Percentiles rank a stretch among this genome's conserved stretches.
Evolutionary conservation across 2,329 filamentous ascomycete species (phyloP).

Genomic region (Hypomyces rosellus): DNA sequence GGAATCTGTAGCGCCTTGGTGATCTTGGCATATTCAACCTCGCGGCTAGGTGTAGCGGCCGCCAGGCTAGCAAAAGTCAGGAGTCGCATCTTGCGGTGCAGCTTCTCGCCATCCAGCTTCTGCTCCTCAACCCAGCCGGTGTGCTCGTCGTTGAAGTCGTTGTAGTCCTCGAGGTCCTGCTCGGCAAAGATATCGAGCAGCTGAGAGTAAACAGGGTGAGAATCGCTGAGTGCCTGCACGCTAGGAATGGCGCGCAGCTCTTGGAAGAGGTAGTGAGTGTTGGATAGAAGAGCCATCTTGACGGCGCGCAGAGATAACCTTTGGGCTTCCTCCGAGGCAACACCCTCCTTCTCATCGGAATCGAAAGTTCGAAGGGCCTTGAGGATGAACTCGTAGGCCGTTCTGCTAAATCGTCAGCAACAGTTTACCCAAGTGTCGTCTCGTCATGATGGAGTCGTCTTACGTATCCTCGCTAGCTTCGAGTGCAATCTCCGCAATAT

Average conservation of each 20-base stretch:
- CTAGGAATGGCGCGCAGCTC: conserved; percentile 76
- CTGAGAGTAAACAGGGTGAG: conserved; percentile 79
- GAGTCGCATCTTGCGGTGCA: conserved; percentile 93
- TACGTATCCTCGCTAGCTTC: conserved; percentile 72
- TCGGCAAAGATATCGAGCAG: conserved; percentile 93
- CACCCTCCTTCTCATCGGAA: conserved; percentile 46
- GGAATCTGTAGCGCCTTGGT: conserved; percentile 79
- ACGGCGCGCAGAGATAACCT: conserved; percentile 52
- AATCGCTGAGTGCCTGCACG: conserved; percentile 80
- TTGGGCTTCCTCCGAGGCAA: conserved; percentile 54
- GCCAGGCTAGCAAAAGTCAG: conserved; percentile 88
- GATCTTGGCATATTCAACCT: conserved; percentile 83
- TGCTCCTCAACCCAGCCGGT: conserved; percentile 76
- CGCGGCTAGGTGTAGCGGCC: conserved; percentile 73
- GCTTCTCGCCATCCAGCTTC: conserved; percentile 62
- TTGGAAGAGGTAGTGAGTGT: conserved; percentile 62
- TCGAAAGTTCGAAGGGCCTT: conserved; percentile 58
- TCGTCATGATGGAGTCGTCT: conserved; percentile 28
- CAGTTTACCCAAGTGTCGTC: neutral
- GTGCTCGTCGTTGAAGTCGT: conserved; percentile 91
- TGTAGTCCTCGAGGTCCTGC: conserved; percentile 90
- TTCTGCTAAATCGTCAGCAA: conserved; percentile 27
- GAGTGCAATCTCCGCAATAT: conserved; percentile 72
- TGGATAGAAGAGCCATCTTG: conserved; percentile 47
- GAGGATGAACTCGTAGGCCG: conserved; percentile 61